Conservation (phyloP, 257 asterid genomes). For the Ilex aquifolium region DNA sequence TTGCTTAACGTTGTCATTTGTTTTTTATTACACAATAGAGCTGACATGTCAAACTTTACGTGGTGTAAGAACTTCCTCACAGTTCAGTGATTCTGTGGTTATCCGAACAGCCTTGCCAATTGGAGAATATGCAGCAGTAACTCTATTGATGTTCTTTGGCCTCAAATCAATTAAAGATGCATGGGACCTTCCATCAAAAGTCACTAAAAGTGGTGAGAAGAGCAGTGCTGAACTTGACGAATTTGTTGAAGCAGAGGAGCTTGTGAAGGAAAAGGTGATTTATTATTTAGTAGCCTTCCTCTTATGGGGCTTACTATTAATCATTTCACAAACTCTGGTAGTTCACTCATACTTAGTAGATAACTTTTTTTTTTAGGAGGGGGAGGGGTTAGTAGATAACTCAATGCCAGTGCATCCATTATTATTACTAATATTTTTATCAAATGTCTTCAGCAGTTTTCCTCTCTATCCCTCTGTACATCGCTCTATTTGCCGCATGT, state of each 20-base stretch:
- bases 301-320: background rate
- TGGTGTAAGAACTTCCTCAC: too few relatives aligned
- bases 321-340: too few relatives aligned
- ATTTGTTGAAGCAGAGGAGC: conserved; percentile 93
- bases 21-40: too few relatives aligned
- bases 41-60: too few relatives aligned
- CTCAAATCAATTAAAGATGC: conserved; percentile 93
- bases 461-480: background rate
- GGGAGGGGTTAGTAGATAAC: too few relatives aligned
- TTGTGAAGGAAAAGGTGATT: conserved; percentile 77
- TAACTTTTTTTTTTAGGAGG: too few relatives aligned
- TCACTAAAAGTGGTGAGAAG: conserved; percentile 50
- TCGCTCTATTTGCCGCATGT: background rate
- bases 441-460: background rate
- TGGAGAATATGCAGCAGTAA: conserved; percentile 91
- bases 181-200: conserved; percentile 75
- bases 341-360: too few relatives aligned
- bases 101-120: conserved; percentile 73
- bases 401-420: too few relatives aligned
- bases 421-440: too few relatives aligned
- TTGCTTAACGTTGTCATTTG: too few relatives aligned
- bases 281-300: background rate
- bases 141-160: conserved; percentile 92
- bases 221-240: conserved; percentile 63
- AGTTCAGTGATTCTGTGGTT: background rate